These are phyloP conservation scores for Liriodendron chinense DNA, from an alignment of 164 flowering plant genomes.

Conservation along the genomic window DNA sequence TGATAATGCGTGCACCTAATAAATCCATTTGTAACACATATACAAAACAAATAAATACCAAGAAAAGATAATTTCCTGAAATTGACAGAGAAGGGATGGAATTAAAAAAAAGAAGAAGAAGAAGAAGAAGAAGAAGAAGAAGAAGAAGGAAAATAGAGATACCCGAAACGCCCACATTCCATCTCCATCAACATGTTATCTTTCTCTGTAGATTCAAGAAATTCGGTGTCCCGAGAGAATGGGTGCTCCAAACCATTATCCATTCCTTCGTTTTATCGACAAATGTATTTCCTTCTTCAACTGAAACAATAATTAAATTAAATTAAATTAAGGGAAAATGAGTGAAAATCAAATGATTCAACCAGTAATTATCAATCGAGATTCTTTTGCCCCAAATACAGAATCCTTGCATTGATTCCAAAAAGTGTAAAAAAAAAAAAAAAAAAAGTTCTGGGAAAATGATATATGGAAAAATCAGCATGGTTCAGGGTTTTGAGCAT, in stretches of 20 bases:
- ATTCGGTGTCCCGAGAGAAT: not conserved
- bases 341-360: not conserved
- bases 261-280: constrained; percentile 13
- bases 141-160: constrained; percentile 1
- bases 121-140: not conserved
- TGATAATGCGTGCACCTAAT: constrained; percentile 74
- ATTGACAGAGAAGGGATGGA: not conserved
- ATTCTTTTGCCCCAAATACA: too few species aligned
- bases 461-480: too few species aligned
- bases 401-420: too few species aligned
- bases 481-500: too few species aligned
- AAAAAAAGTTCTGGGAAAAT: too few species aligned
- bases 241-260: constrained; percentile 9
- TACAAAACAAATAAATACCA: not conserved
- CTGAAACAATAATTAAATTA: not conserved
- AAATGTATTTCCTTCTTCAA: not conserved
- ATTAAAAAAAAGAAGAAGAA: not conserved
- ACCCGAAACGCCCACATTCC: constrained; percentile 45
- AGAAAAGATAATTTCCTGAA: not conserved
- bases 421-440: too few species aligned
- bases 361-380: too few species aligned
- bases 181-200: constrained; percentile 19
- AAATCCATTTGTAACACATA: not conserved
- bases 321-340: not conserved
- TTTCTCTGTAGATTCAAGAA: constrained; percentile 2